Base-by-base conservation (phyloP, 345 rosid species). In the Eucalyptus microcorys region DNA sequence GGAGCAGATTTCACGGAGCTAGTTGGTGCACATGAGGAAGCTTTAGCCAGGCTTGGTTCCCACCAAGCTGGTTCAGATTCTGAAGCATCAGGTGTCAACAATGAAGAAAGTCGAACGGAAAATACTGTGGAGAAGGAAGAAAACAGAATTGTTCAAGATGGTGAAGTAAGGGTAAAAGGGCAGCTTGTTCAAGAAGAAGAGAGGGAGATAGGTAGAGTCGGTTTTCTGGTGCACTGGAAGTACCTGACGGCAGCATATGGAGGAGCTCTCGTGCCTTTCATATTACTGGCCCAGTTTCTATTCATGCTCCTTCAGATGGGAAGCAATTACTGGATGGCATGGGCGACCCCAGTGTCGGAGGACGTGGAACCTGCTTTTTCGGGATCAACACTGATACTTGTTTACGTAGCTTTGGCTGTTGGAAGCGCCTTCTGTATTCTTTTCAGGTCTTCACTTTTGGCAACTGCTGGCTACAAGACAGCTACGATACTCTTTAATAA, bases 111-210 rank as follows among this genome's bases (percentile, higher is more conserved):
- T 90, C 61, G 68, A 17, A 42, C 14, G 14, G 86, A 61, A 49
- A 87, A 14, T 43, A 79, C 71, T 26, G 34, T 59, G 57, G 88
- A 55, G 71, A 91, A 90, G 68, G 90, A 90, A 34, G 94, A 86
- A 87, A 88, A 87, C 22, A 76, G 87, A 88, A 87, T 81, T 68
- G 81, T 49, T n/a, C 91, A 89, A 87, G 91, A 87, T 90, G 93
- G 57, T 52, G 57, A 92, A 91, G 91, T 86, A 34, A 94, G 91
- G 49, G 95, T 87, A 30, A 93, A 92, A 89, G 94, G 94, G 85
- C 98, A 97, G 91, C 94, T 97, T 88, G 93, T 97, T 87, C 96
- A 96, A 92, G 98, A 95, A 91, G 99, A 97, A 79, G 99, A 97
- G 89, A 94, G 98, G 87, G 98, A 95, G 91, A 97, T 93, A 92